Conservation (phyloP, 2,329 filamentous ascomycete genomes). For the Penicillium sp. region DNA sequence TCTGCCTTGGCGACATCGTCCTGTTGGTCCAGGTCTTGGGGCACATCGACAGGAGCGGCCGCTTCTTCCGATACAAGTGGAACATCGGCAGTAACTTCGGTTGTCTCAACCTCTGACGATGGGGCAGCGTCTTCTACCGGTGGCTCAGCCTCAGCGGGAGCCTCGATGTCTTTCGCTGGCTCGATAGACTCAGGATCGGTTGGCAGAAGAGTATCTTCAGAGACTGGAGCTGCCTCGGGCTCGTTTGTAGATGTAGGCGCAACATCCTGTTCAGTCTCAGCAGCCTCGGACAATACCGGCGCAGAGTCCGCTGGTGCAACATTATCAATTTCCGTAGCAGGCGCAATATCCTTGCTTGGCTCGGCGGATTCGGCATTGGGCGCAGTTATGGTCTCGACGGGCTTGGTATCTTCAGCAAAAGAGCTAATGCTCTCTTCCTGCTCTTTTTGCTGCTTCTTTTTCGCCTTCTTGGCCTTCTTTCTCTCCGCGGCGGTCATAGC, state of each 20-base stretch:
- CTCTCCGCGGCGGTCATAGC: constrained; percentile 17
- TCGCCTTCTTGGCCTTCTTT: constrained; percentile 18
- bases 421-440: constrained; percentile 5
- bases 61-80: not conserved
- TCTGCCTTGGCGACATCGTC: not conserved
- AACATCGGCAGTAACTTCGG: not conserved
- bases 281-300: not conserved
- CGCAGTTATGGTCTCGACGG: not conserved
- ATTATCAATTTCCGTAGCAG: constrained; percentile 1
- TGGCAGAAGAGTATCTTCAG: not conserved
- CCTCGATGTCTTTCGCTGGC: not conserved
- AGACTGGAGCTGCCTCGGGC: not conserved
- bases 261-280: not conserved
- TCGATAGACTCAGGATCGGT: not conserved
- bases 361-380: not conserved
- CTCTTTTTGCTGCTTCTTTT: constrained; percentile 16
- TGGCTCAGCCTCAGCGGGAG: not conserved
- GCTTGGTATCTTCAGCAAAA: not conserved
- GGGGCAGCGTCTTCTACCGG: not conserved
- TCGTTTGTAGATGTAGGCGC: not conserved
- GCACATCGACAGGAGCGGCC: not conserved
- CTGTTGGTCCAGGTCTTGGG: not conserved
- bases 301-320: not conserved
- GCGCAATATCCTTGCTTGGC: not conserved
- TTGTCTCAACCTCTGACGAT: not conserved